These are phyloP conservation scores for Mucor circinelloides DNA, from an alignment of 371 early-diverging fungal genomes.

Conservation along the genomic window DNA sequence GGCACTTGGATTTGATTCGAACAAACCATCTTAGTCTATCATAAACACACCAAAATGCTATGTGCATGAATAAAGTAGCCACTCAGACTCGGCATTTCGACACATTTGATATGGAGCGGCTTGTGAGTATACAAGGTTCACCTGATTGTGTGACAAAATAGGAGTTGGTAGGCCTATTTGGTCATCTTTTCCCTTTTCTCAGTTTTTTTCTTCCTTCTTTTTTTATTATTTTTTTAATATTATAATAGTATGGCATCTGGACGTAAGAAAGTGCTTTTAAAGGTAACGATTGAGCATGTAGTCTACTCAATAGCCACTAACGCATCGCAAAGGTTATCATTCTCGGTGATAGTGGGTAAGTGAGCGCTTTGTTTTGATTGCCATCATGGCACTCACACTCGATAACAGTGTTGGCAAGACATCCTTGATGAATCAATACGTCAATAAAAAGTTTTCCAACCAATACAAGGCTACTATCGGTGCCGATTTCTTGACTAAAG, in stretches of 20 bases:
- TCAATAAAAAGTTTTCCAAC: constrained; percentile 96
- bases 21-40: too few species aligned
- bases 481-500: constrained; percentile 99
- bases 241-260: constrained; percentile 13
- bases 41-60: too few species aligned
- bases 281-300: neutral
- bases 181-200: neutral
- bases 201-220: constrained; percentile 6
- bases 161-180: neutral
- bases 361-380: neutral
- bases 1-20: neutral
- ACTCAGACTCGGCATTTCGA: neutral
- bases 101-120: neutral
- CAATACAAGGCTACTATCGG: constrained; percentile 99
- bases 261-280: constrained; percentile 20
- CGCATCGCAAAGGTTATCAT: constrained; percentile 76
- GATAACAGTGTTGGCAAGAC: constrained; percentile 90
- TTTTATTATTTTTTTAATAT: neutral
- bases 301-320: neutral
- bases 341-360: constrained; percentile 89
- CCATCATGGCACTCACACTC: too few species aligned
- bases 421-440: constrained; percentile 98
- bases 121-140: neutral
- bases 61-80: neutral
- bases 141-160: constrained; percentile 9